Percentiles rank a stretch among this genome's conserved stretches.
Evolutionary conservation across 2,329 filamentous ascomycete genomes (phyloP).

Genomic region (Colletotrichum limetticola): DNA sequence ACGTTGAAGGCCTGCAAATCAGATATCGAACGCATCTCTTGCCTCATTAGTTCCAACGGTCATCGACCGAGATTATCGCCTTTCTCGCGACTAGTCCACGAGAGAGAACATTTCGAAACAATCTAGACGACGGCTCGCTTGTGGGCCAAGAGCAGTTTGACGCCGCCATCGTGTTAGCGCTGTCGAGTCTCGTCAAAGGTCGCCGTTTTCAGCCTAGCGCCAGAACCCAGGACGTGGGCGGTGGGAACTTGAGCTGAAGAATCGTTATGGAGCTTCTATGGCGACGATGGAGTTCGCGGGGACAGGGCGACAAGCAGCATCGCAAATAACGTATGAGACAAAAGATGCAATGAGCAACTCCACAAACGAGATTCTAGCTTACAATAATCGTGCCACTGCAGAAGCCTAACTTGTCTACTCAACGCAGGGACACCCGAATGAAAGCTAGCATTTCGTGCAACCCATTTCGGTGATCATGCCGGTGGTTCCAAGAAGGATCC

Average conservation of each 20-base stretch:
- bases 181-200: conserved; percentile 2
- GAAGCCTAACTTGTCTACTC: background rate
- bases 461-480: background rate
- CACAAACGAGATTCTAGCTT: background rate
- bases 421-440: background rate
- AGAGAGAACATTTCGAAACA: conserved; percentile 7
- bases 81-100: background rate
- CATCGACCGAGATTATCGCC: background rate
- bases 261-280: background rate
- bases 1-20: conserved; percentile 4
- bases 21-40: background rate
- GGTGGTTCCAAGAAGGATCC: background rate
- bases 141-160: conserved; percentile 6
- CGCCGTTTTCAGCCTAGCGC: conserved; percentile 15
- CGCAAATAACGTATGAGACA: background rate
- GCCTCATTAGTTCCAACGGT: conserved; percentile 3
- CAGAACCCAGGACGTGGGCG: background rate
- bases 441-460: background rate
- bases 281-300: background rate
- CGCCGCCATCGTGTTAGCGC: conserved; percentile 2
- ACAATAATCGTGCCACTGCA: background rate
- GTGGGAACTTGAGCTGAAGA: conserved; percentile 7
- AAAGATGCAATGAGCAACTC: background rate
- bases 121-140: background rate
- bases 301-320: background rate